Conservation (phyloP, 495 filamentous ascomycete species). For the Podospora fimiseda region DNA sequence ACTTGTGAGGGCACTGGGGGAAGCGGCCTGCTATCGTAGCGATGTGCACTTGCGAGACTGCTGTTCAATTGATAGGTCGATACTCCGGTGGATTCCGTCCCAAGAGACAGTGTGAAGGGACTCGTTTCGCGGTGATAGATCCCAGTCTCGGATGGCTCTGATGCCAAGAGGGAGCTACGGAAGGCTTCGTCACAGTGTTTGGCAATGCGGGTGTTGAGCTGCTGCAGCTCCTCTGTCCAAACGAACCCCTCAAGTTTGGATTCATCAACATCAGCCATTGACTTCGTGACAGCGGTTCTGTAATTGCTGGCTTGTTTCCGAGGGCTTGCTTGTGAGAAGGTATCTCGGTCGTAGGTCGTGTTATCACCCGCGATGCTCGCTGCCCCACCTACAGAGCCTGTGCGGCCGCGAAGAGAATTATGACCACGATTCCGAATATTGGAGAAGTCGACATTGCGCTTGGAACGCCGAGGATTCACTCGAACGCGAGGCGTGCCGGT, state of each 20-base stretch:
- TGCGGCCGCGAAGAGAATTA: conserved; percentile 11
- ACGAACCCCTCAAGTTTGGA: conserved; percentile 18
- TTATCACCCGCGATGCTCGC: conserved; percentile 26
- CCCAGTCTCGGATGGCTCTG: conserved; percentile 19
- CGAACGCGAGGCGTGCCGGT: conserved; percentile 42
- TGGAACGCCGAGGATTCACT: conserved; percentile 53
- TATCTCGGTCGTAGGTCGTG: conserved; percentile 16
- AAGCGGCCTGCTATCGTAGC: conserved; percentile 40
- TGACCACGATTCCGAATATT: conserved; percentile 27
- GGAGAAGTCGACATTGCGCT: conserved; percentile 76
- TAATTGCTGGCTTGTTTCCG: not conserved
- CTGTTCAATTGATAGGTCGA: not conserved
- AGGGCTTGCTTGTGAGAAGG: conserved; percentile 10
- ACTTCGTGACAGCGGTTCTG: not conserved
- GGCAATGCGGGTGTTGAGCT: conserved; percentile 43
- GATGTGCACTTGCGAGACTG: conserved; percentile 1
- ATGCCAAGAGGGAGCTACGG: conserved; percentile 59
- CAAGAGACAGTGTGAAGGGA: conserved; percentile 24
- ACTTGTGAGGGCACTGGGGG: conserved; percentile 49
- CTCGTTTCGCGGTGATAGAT: conserved; percentile 16
- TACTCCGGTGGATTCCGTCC: not conserved
- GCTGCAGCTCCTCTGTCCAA: conserved; percentile 46
- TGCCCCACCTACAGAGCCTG: conserved; percentile 12
- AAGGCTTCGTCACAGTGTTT: conserved; percentile 67
- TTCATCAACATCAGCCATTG: conserved; percentile 16